A percentile compares a stretch with the other conserved stretches of the same genome.
These are phyloP conservation scores for Haemoproteus tartakovskyi DNA, from an alignment of 169 alveolate species.

Conservation along the genomic window DNA sequence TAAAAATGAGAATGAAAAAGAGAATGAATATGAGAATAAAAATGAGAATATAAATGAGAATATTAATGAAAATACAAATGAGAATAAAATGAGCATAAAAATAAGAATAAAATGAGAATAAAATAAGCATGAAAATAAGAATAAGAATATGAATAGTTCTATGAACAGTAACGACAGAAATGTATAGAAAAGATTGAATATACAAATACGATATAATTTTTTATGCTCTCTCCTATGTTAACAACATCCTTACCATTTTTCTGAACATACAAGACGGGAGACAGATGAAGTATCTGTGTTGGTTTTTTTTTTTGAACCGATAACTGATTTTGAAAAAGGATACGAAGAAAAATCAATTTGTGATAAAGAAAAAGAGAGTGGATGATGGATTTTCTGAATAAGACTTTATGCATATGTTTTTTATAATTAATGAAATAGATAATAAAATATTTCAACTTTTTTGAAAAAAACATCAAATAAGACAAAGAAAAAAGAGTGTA, in stretches of 20 bases:
- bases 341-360: constrained; percentile 36
- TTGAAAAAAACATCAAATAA: constrained; percentile 56
- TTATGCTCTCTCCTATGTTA: no score
- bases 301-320: constrained; percentile 2
- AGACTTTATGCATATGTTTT: constrained; percentile 36
- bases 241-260: constrained; percentile 31
- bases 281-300: constrained; percentile 30
- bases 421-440: constrained; percentile 60
- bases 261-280: constrained; percentile 46
- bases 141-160: no score
- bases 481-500: constrained; percentile 52
- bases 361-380: constrained; percentile 42
- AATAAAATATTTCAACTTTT: constrained; percentile 47
- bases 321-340: constrained; percentile 40
- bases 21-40: no score
- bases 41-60: no score
- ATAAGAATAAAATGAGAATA: no score
- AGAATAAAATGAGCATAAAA: no score
- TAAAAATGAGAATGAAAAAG: no score
- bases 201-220: neutral
- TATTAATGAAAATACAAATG: no score
- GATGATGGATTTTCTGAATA: constrained; percentile 43
- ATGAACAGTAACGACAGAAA: no score
- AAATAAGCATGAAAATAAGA: no score
- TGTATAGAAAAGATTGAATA: neutral